These are phyloP conservation scores for Pestalotiopsis sp. DNA, from an alignment of 2,329 filamentous ascomycete species.

Conservation along the genomic window DNA sequence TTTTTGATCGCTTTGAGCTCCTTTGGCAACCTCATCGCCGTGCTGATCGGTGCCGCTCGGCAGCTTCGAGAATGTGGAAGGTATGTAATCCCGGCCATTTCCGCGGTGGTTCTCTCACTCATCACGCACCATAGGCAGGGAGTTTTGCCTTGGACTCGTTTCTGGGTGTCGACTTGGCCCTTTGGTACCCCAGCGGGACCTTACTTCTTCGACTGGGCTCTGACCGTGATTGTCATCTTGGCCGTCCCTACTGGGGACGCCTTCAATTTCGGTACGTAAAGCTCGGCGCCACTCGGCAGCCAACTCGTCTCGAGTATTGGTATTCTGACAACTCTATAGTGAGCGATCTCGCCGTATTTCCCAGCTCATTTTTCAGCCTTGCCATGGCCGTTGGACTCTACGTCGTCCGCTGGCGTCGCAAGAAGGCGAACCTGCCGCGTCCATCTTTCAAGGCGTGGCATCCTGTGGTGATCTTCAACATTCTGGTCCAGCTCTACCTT, in stretches of 20 bases:
- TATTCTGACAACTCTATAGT: background rate
- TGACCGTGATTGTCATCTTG: conserved; percentile 62
- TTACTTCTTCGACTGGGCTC: conserved; percentile 56
- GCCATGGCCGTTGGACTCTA: conserved; percentile 10
- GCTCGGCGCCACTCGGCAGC: background rate
- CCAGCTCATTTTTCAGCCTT: conserved; percentile 8
- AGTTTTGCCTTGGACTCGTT: conserved; percentile 58
- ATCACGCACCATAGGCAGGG: conserved; percentile 46
- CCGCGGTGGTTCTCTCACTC: no score
- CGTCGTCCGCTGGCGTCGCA: conserved; percentile 10
- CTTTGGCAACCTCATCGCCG: conserved; percentile 60
- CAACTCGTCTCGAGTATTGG: background rate
- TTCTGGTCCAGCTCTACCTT: conserved; percentile 48
- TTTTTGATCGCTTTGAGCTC: conserved; percentile 58
- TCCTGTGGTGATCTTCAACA: conserved; percentile 44
- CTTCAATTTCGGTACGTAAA: conserved; percentile 57
- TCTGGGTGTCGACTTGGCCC: conserved; percentile 65
- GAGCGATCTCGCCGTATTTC: conserved; percentile 11
- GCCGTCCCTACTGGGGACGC: conserved; percentile 64
- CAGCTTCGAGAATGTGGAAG: conserved; percentile 62
- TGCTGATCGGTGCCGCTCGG: conserved; percentile 56
- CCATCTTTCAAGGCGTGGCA: conserved; percentile 48
- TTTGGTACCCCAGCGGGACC: conserved; percentile 65
- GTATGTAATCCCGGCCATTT: conserved; percentile 20
- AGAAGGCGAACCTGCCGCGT: conserved; percentile 25